phyloP scores from a whole-genome alignment of 345 rosid species.

The Heritiera fomes region DNA sequence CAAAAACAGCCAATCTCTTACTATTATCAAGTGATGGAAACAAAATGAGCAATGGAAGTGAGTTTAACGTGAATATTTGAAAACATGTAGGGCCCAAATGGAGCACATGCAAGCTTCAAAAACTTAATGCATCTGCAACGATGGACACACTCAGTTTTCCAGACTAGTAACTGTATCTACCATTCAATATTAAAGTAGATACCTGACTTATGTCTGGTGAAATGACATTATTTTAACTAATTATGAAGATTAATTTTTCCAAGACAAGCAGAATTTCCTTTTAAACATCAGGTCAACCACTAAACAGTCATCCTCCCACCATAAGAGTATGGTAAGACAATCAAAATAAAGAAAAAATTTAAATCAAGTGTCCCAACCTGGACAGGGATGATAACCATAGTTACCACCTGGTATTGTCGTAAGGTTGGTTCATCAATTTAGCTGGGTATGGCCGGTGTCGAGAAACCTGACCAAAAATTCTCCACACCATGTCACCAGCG shows the following conservation, averaged over 20 bases:
- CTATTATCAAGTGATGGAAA: not conserved
- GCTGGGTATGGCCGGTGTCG: conserved; percentile 14
- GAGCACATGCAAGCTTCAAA: conserved; percentile 58
- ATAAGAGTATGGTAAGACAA: not conserved
- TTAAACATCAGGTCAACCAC: not conserved
- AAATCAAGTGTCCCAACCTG: conserved; percentile 31
- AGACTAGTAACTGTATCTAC: conserved; percentile 76
- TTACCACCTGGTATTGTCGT: conserved; percentile 33
- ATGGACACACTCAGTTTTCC: conserved; percentile 51
- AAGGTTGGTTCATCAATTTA: conserved; percentile 29
- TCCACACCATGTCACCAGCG: conserved; percentile 11
- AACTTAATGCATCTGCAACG: conserved; percentile 57
- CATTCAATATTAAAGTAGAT: conserved; percentile 36
- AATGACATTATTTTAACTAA: not conserved
- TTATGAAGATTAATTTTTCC: not conserved
- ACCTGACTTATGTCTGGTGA: conserved; percentile 73
- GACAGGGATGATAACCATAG: conserved; percentile 36
- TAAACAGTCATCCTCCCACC: not conserved
- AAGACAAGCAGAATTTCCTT: not conserved
- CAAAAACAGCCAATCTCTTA: not conserved
- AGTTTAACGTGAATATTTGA: not conserved
- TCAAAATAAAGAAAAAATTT: not conserved
- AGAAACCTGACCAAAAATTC: not conserved
- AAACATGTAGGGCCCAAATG: conserved; percentile 54
- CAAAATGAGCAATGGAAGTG: not conserved